These are phyloP conservation scores for Termitomyces sp. DNA, from an alignment of 768 basidiomycete genomes.

Conservation along the genomic window DNA sequence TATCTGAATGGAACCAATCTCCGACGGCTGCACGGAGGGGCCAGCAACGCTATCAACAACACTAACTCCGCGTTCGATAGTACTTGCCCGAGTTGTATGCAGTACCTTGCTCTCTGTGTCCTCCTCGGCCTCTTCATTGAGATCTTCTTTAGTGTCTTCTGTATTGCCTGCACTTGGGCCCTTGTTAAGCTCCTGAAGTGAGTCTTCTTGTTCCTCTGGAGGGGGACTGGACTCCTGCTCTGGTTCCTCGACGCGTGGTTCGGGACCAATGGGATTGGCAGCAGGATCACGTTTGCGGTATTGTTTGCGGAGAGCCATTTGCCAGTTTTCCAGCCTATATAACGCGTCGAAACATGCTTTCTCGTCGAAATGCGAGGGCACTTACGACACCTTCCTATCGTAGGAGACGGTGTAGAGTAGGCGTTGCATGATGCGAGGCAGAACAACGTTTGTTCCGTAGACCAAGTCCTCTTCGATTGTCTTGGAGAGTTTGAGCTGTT, in stretches of 20 bases:
- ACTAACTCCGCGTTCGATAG: slow-evolving; percentile 17
- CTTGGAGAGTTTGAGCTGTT: slow-evolving; percentile 32
- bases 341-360: slow-evolving; percentile 15
- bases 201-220: slow-evolving; percentile 21
- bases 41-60: slow-evolving; percentile 14
- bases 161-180: not conserved
- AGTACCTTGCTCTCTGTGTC: slow-evolving; percentile 7
- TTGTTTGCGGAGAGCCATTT: slow-evolving; percentile 71
- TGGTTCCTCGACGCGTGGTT: slow-evolving; percentile 32
- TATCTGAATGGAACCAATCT: slow-evolving; percentile 10
- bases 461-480: slow-evolving; percentile 78
- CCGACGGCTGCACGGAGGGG: slow-evolving; percentile 14
- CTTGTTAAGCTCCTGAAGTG: slow-evolving; percentile 2
- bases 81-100: slow-evolving; percentile 16
- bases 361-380: not conserved
- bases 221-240: slow-evolving; percentile 21
- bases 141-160: not conserved
- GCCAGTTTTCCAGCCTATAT: slow-evolving; percentile 72
- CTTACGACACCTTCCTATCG: slow-evolving; percentile 60
- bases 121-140: slow-evolving; percentile 8
- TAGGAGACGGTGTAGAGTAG: slow-evolving; percentile 72
- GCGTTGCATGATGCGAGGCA: slow-evolving; percentile 73
- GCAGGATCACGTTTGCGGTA: slow-evolving; percentile 70
- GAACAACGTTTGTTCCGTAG: slow-evolving; percentile 50
- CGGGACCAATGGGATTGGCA: slow-evolving; percentile 69